Percentiles rank a stretch among this genome's conserved stretches.
phyloP scores from a whole-genome alignment of 2,329 filamentous ascomycete genomes.

The Ophiostoma quercus region DNA sequence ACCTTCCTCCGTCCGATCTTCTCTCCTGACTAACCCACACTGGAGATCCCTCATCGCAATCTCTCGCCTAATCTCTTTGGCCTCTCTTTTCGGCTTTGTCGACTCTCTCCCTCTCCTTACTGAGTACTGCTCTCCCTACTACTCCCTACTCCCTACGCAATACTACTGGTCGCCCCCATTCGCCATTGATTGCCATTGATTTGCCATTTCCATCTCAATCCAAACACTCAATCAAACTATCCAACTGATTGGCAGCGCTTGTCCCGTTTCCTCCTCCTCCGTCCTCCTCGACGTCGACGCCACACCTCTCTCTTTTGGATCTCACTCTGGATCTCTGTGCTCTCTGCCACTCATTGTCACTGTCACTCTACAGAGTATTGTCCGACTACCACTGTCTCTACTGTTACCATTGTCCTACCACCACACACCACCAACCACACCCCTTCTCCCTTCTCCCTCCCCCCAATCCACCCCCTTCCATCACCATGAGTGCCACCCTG shows the following conservation, averaged over 20 bases:
- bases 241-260: constrained; percentile 22
- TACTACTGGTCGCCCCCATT: not conserved
- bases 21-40: not conserved
- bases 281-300: not conserved
- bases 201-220: not conserved
- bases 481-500: not conserved
- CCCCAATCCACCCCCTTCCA: not conserved
- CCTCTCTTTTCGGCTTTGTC: not conserved
- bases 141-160: not conserved
- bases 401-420: not conserved
- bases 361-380: not conserved
- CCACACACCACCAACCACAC: not conserved
- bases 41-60: constrained; percentile 9
- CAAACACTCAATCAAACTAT: constrained; percentile 15
- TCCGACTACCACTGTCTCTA: not conserved
- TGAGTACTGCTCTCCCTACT: not conserved
- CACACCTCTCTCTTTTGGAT: too few species aligned
- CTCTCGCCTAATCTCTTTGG: constrained; percentile 2
- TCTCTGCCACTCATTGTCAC: not conserved
- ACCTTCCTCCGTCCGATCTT: not conserved
- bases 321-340: constrained; percentile 1
- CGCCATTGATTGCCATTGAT: not conserved
- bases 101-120: not conserved
- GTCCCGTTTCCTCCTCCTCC: constrained; percentile 13
- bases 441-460: not conserved